Evolutionary conservation across 257 asterid species (phyloP), one percentile per base, ranked within the genome.

Genomic region (Solanum habrochaites): DNA sequence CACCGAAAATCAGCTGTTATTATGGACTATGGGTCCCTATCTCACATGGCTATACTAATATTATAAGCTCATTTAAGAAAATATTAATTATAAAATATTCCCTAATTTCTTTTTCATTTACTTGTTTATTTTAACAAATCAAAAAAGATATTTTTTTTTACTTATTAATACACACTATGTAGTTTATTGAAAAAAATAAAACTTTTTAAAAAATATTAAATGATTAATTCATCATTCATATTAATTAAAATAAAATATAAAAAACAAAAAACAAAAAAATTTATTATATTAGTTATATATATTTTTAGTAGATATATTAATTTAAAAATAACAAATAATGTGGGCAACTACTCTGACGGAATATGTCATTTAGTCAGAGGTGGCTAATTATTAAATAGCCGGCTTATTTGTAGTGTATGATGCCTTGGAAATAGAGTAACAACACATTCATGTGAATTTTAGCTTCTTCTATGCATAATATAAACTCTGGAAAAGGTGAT

Each of bases 21-120:
- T 25, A 60, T 62, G 88, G 66, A 27, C 18, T 29, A 32, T 7
- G 56, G 86, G 82, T 86, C 58, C 87, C 90, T 42, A 2, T 73
- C 20, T 87, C 89, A 89, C 91, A 87, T 89, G 91, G 88, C 82
- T 81, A 45, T 71, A 72, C 73, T 23, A 62, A n/a, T 45, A 11
- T n/a, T 62, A 58, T 37, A 14, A 27, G 5, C 32, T 56, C 16
- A 77, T 7, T 43, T 6, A 77, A 37, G 1, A 5, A 37, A 37
- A 14, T 7, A 39, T 0, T 39, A 39, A 0, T 39, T 39, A 39
- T 40, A 40, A 18, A 49, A 15, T 49, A 37, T 37, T 37, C 2
- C 39, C 1, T 37, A 1, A 37, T 37, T 37, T 37, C 39, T 35
- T 35, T 0, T 35, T 0, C 0, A 5, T 35, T 37, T 6, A 37